These are phyloP conservation scores for Xylaria arbuscula DNA, from an alignment of 2,329 filamentous ascomycete genomes.

Conservation along the genomic window DNA sequence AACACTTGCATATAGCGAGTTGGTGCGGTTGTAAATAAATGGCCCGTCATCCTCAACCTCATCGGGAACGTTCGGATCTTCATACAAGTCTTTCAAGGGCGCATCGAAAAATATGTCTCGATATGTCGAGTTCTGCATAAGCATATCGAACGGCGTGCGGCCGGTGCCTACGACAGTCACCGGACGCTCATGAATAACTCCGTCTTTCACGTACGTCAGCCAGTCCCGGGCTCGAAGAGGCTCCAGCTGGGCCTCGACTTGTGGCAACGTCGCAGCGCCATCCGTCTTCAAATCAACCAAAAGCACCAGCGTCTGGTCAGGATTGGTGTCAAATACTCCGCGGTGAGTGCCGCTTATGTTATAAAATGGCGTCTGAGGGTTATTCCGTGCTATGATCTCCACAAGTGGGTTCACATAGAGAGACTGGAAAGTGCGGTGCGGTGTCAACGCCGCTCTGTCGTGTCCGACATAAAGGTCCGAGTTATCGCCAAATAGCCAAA, in stretches of 20 bases:
- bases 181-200: slow-evolving; percentile 62
- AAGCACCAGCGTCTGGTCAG: slow-evolving; percentile 67
- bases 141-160: slow-evolving; percentile 67
- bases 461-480: slow-evolving; percentile 72
- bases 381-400: slow-evolving; percentile 65
- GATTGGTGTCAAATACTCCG: slow-evolving; percentile 68
- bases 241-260: slow-evolving; percentile 65
- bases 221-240: slow-evolving; percentile 69
- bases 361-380: slow-evolving; percentile 60
- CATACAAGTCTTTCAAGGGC: slow-evolving; percentile 60
- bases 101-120: slow-evolving; percentile 76
- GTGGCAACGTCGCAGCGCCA: slow-evolving; percentile 62
- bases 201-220: slow-evolving; percentile 64
- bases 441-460: slow-evolving; percentile 63
- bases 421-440: slow-evolving; percentile 67
- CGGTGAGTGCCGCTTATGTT: slow-evolving; percentile 53
- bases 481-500: slow-evolving; percentile 67
- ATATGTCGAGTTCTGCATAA: slow-evolving; percentile 64
- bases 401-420: slow-evolving; percentile 75
- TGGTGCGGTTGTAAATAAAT: slow-evolving; percentile 57
- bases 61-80: slow-evolving; percentile 50
- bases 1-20: slow-evolving; percentile 70
- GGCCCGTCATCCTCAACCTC: slow-evolving; percentile 17
- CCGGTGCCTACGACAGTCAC: slow-evolving; percentile 78
- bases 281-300: slow-evolving; percentile 77